phyloP scores from a whole-genome alignment of 1,284 basidiomycete genomes.

The Anthracocystis panici-leucophaei region DNA sequence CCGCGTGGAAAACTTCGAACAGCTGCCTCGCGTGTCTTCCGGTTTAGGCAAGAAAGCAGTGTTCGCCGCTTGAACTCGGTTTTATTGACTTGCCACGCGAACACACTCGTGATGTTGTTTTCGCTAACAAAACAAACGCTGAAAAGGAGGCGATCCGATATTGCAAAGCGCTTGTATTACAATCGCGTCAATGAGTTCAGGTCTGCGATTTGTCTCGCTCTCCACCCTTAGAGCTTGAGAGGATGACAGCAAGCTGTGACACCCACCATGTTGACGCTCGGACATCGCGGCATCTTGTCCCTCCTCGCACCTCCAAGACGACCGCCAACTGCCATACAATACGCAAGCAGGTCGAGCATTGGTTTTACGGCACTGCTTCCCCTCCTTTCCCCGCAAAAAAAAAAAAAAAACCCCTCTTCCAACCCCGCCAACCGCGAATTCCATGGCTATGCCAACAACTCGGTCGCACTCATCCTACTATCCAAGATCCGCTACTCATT shows the following conservation, averaged over 20 bases:
- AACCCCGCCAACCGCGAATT: slow-evolving; percentile 7
- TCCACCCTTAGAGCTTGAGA: background rate
- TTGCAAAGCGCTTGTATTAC: too few relatives aligned
- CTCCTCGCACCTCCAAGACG: background rate
- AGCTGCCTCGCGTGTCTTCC: slow-evolving; percentile 11
- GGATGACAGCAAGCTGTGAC: too few relatives aligned
- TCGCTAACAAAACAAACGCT: too few relatives aligned
- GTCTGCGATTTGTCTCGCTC: background rate
- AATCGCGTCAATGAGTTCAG: too few relatives aligned
- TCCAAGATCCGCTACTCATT: too few relatives aligned
- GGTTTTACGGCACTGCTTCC: background rate
- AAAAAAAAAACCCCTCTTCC: background rate
- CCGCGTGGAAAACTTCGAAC: background rate
- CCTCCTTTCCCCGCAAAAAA: slow-evolving; percentile 1
- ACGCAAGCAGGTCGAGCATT: too few relatives aligned
- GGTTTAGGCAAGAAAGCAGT: background rate
- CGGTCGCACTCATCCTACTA: background rate
- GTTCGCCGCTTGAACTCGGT: too few relatives aligned
- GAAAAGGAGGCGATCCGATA: too few relatives aligned
- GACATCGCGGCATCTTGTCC: too few relatives aligned
- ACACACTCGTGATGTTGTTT: too few relatives aligned
- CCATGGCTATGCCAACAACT: background rate
- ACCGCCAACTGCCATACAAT: too few relatives aligned
- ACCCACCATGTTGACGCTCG: too few relatives aligned
- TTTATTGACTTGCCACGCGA: slow-evolving; percentile 10